Evolutionary conservation across 192 early-diverging fungal genomes (phyloP).

Genomic region (Coemansia nantahalensis): DNA sequence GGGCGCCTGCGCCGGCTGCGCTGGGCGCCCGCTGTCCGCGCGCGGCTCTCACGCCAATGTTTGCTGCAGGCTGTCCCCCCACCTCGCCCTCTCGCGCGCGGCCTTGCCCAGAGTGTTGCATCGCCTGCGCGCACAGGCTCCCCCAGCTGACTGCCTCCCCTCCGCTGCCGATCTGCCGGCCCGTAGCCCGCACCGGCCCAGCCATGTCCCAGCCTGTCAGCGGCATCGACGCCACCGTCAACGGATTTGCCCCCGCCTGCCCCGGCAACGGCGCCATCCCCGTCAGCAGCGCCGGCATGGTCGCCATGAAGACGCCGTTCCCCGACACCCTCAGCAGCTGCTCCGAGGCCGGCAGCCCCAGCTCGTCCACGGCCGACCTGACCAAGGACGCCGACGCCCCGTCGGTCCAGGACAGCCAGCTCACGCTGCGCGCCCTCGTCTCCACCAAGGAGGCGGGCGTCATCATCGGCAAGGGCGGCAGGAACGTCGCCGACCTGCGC

Average conservation of each 20-base stretch:
- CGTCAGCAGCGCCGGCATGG: constrained; percentile 4
- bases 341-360: constrained; percentile 26
- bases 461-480: constrained; percentile 87
- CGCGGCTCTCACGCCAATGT: too few species aligned
- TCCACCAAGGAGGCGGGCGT: constrained; percentile 92
- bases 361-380: constrained; percentile 28
- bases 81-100: too few species aligned
- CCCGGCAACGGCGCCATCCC: constrained; percentile 10
- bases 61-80: too few species aligned
- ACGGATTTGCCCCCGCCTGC: constrained; percentile 6
- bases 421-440: constrained; percentile 86
- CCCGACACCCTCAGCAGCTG: constrained; percentile 27
- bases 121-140: too few species aligned
- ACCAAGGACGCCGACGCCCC: constrained; percentile 22
- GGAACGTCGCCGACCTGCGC: constrained; percentile 87
- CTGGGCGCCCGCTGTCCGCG: too few species aligned
- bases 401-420: constrained; percentile 54
- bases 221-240: constrained; percentile 12
- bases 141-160: too few species aligned
- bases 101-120: too few species aligned
- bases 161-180: too few species aligned
- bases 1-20: constrained; percentile 1
- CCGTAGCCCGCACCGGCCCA: too few species aligned
- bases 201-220: constrained; percentile 32
- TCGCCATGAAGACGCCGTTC: constrained; percentile 22